A percentile compares a stretch with the other conserved stretches of the same genome.
Evolutionary conservation across 2,329 filamentous ascomycete genomes (phyloP).

Genomic region (Fusarium transvaalense): DNA sequence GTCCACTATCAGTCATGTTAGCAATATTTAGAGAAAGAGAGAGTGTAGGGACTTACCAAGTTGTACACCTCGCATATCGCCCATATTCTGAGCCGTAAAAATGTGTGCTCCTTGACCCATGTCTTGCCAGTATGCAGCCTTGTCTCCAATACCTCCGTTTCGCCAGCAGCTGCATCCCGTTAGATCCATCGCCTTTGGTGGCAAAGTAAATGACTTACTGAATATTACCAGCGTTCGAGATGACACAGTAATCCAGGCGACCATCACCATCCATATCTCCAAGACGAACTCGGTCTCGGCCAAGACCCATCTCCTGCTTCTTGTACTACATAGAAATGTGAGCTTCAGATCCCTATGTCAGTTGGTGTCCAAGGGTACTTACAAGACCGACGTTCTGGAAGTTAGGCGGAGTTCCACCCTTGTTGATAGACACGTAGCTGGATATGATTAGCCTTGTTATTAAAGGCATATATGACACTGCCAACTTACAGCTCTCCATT

Average conservation of each 20-base stretch:
- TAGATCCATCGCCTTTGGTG: neutral
- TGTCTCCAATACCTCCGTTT: constrained; percentile 4
- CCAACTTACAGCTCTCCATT: constrained; percentile 7
- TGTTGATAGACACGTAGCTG: constrained; percentile 10
- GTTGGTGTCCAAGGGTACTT: neutral
- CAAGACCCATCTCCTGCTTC: constrained; percentile 8
- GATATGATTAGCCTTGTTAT: neutral
- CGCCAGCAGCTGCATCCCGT: neutral
- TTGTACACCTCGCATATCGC: constrained; percentile 9
- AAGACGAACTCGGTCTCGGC: neutral
- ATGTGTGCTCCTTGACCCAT: constrained; percentile 2
- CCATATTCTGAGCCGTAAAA: neutral
- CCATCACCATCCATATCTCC: constrained; percentile 11
- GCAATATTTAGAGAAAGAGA: neutral
- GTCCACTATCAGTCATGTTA: neutral
- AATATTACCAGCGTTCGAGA: constrained; percentile 1
- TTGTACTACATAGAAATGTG: neutral
- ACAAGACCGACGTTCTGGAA: constrained; percentile 1
- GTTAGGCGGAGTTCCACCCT: constrained; percentile 1
- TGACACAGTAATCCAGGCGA: constrained; percentile 4
- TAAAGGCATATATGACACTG: no score
- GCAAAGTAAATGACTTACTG: neutral
- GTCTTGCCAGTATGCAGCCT: constrained; percentile 13
- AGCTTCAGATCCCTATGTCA: neutral
- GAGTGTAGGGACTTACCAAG: neutral